These are phyloP conservation scores for Lepidium campestre DNA, from an alignment of 441 rosid genomes.

Conservation along the genomic window DNA sequence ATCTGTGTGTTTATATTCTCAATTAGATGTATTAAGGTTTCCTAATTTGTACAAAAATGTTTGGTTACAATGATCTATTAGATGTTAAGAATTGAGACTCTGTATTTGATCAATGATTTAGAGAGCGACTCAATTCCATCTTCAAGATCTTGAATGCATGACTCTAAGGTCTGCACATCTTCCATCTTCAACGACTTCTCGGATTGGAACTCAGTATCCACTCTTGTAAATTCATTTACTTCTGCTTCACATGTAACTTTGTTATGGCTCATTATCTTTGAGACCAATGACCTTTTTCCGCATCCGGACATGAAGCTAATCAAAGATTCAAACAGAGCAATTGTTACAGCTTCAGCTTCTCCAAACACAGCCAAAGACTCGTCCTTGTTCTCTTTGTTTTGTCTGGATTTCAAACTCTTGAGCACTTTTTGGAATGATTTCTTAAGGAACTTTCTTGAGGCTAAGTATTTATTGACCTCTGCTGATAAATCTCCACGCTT, in stretches of 20 bases:
- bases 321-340: conserved; percentile 30
- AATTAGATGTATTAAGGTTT: too few relatives aligned
- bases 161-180: conserved; percentile 31
- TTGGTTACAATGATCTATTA: not conserved
- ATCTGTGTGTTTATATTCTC: too few relatives aligned
- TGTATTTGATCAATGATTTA: conserved; percentile 39
- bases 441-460: conserved; percentile 20
- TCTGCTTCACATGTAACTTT: not conserved
- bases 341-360: conserved; percentile 33
- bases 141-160: conserved; percentile 42
- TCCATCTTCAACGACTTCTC: conserved; percentile 17
- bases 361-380: conserved; percentile 19
- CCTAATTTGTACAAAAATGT: too few relatives aligned
- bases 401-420: conserved; percentile 1
- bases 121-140: conserved; percentile 33
- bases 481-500: conserved; percentile 23
- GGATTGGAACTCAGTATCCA: conserved; percentile 23
- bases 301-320: conserved; percentile 17
- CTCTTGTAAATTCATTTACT: conserved; percentile 27
- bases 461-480: conserved; percentile 21
- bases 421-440: conserved; percentile 9
- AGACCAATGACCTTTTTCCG: conserved; percentile 31
- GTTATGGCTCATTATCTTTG: conserved; percentile 31
- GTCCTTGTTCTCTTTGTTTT: not conserved
- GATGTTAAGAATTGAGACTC: conserved; percentile 39